These are phyloP conservation scores for Epichloe sp. DNA, from an alignment of 2,329 filamentous ascomycete genomes.

Conservation along the genomic window DNA sequence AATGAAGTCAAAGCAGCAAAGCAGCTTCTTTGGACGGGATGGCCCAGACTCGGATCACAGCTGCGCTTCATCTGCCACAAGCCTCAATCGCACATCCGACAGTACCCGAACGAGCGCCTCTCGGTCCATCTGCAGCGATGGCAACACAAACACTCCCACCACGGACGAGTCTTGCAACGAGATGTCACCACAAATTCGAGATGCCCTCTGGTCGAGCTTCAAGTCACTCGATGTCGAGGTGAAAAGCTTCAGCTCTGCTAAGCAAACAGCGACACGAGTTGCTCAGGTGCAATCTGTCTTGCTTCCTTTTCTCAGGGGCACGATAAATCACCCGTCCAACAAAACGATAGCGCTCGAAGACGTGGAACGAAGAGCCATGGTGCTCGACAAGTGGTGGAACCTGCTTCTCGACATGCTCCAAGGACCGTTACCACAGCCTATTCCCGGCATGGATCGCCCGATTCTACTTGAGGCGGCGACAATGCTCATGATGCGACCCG, in stretches of 20 bases:
- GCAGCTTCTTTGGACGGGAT: constrained; percentile 24
- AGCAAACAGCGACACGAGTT: constrained; percentile 60
- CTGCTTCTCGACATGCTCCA: constrained; percentile 71
- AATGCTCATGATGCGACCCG: constrained; percentile 74
- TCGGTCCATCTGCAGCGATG: constrained; percentile 26
- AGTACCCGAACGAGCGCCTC: constrained; percentile 24
- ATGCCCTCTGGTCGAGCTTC: constrained; percentile 43
- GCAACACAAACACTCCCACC: constrained; percentile 20
- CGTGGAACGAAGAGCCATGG: constrained; percentile 63
- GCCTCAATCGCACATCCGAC: constrained; percentile 27
- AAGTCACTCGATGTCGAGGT: constrained; percentile 37
- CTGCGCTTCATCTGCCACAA: constrained; percentile 34
- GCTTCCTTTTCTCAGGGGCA: constrained; percentile 63
- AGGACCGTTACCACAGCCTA: constrained; percentile 51
- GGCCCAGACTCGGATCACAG: constrained; percentile 28
- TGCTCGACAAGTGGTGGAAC: constrained; percentile 86
- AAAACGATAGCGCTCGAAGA: constrained; percentile 59
- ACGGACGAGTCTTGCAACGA: constrained; percentile 34
- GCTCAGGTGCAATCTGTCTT: constrained; percentile 59
- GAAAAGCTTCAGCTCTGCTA: constrained; percentile 50
- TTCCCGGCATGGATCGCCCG: constrained; percentile 74
- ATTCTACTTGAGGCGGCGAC: constrained; percentile 66
- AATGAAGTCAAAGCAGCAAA: constrained; percentile 33
- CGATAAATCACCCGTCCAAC: constrained; percentile 55
- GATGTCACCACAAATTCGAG: constrained; percentile 30